Conservation (phyloP, 2,329 filamentous ascomycete species). For the Sporothrix humicola region DNA sequence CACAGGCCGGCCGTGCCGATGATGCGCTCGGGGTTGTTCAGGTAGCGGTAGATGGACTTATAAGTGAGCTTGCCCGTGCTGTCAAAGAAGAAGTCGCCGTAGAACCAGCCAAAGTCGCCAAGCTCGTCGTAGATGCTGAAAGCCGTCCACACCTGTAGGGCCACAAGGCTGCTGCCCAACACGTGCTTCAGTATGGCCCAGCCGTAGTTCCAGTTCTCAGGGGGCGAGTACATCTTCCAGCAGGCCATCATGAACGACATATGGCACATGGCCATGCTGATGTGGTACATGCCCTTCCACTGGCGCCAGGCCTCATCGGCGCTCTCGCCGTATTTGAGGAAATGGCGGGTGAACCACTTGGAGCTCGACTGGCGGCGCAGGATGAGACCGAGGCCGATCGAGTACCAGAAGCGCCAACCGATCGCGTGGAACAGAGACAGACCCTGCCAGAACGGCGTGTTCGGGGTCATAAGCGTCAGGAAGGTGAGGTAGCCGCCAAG, state of each 20-base stretch:
- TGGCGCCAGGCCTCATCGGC: slow-evolving; percentile 93
- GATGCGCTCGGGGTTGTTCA: slow-evolving; percentile 96
- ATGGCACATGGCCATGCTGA: slow-evolving; percentile 90
- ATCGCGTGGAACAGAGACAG: slow-evolving; percentile 82
- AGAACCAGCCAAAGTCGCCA: slow-evolving; percentile 99
- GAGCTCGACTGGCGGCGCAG: slow-evolving; percentile 83
- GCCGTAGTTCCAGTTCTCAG: slow-evolving; percentile 85
- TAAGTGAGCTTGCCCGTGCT: slow-evolving; percentile 88
- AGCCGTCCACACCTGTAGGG: slow-evolving; percentile 90
- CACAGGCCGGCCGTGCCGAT: slow-evolving; percentile 94
- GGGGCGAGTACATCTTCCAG: slow-evolving; percentile 96
- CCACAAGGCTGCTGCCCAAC: slow-evolving; percentile 77
- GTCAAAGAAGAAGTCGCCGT: slow-evolving; percentile 97
- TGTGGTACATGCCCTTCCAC: slow-evolving; percentile 95
- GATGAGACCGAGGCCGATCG: slow-evolving; percentile 82
- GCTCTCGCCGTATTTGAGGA: slow-evolving; percentile 93
- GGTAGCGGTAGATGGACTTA: slow-evolving; percentile 94
- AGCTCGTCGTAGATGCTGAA: slow-evolving; percentile 93
- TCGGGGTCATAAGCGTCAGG: slow-evolving; percentile 76
- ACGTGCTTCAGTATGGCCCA: slow-evolving; percentile 86
- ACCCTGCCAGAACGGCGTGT: slow-evolving; percentile 74
- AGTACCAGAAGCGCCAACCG: slow-evolving; percentile 89
- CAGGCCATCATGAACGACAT: slow-evolving; percentile 86
- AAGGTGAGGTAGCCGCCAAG: slow-evolving; percentile 76
- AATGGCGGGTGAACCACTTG: slow-evolving; percentile 96